Evolutionary conservation across 495 filamentous ascomycete species (phyloP).

Genomic region (Cladorrhinum samala): DNA sequence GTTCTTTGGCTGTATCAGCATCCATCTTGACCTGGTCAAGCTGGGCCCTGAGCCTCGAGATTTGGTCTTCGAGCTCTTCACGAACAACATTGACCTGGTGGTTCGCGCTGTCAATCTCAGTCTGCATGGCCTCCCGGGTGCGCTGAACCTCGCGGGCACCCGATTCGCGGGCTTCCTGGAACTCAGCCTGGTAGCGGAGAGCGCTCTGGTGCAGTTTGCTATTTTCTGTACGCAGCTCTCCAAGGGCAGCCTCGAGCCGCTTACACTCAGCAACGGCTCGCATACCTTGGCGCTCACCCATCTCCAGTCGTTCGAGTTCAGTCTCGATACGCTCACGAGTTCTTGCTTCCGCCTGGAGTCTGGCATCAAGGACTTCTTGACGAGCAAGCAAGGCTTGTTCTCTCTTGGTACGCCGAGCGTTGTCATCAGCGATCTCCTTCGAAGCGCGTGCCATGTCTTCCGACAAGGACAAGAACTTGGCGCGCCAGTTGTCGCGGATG

Average conservation of each 20-base stretch:
- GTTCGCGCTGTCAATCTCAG: conserved; percentile 73
- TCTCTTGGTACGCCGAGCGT: conserved; percentile 63
- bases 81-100: conserved; percentile 75
- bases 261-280: conserved; percentile 49
- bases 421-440: conserved; percentile 70
- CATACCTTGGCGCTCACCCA: conserved; percentile 64
- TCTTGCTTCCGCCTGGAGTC: conserved; percentile 67
- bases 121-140: conserved; percentile 67
- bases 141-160: conserved; percentile 72
- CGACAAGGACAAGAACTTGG: conserved; percentile 75
- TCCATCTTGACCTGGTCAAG: conserved; percentile 67
- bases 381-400: conserved; percentile 67
- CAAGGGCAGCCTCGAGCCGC: conserved; percentile 60
- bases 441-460: conserved; percentile 75
- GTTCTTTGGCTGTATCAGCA: conserved; percentile 63
- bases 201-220: conserved; percentile 57
- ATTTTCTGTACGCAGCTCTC: conserved; percentile 60
- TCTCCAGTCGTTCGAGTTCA: conserved; percentile 70
- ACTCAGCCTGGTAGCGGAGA: conserved; percentile 72
- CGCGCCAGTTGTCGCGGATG: conserved; percentile 68
- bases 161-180: conserved; percentile 71
- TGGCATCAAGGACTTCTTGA: conserved; percentile 72
- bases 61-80: conserved; percentile 67
- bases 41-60: conserved; percentile 59
- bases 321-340: conserved; percentile 72